These are phyloP conservation scores for Stylosanthes scabra DNA, from an alignment of 331 rosid genomes.

Conservation along the genomic window DNA sequence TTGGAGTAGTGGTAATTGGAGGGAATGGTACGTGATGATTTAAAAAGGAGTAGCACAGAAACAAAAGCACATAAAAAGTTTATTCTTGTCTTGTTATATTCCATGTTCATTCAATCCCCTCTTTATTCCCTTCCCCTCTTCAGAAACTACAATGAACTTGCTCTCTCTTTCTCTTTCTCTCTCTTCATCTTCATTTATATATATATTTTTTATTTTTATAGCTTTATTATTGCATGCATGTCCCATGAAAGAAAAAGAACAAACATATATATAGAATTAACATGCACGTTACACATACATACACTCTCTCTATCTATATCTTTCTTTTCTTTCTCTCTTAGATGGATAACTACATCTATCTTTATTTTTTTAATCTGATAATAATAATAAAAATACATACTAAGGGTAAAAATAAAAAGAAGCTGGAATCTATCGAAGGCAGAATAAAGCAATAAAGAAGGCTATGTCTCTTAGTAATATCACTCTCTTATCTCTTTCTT, in stretches of 20 bases:
- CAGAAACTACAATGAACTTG: slow-evolving; percentile 71
- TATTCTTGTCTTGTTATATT: slow-evolving; percentile 81
- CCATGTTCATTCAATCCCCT: slow-evolving; percentile 36
- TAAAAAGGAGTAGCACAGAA: slow-evolving; percentile 39
- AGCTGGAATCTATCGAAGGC: slow-evolving; percentile 69
- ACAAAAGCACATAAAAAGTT: slow-evolving; percentile 61
- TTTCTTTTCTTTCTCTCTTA: slow-evolving; percentile 20
- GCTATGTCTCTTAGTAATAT: slow-evolving; percentile 44
- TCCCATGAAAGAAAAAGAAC: slow-evolving; percentile 58
- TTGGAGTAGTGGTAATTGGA: slow-evolving; percentile 25
- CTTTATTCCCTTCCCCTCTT: slow-evolving; percentile 67
- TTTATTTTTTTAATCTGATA: slow-evolving; percentile 37
- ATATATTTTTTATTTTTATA: slow-evolving; percentile 25
- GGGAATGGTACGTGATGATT: slow-evolving; percentile 40
- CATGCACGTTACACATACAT: slow-evolving; percentile 79
- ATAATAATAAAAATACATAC: slow-evolving; percentile 8
- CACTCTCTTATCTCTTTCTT: slow-evolving; percentile 29
- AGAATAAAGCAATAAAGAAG: slow-evolving; percentile 83
- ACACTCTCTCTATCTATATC: slow-evolving; percentile 31
- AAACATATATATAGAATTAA: slow-evolving; percentile 37
- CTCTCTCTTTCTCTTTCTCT: slow-evolving; percentile 53
- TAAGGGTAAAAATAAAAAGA: slow-evolving; percentile 59
- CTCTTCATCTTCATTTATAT: slow-evolving; percentile 42
- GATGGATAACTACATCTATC: slow-evolving; percentile 44
- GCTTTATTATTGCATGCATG: slow-evolving; percentile 80